phyloP scores from a whole-genome alignment of 768 basidiomycete species.

The Mycena alexandri region DNA sequence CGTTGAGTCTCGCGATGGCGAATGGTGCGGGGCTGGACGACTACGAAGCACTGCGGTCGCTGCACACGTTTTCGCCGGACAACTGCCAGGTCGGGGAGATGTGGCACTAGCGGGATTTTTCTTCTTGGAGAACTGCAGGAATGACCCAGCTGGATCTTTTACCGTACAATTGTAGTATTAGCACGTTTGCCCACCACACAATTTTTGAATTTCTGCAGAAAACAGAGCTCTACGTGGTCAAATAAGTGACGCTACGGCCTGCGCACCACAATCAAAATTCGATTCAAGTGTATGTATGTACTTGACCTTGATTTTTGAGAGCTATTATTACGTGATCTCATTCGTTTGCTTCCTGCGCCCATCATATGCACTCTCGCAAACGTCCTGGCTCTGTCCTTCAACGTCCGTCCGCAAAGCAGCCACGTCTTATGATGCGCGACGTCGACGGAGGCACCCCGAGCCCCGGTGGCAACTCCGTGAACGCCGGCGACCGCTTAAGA shows the following conservation, averaged over 20 bases:
- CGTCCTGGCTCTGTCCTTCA: conserved; percentile 14
- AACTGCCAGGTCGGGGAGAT: conserved; percentile 68
- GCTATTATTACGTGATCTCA: conserved; percentile 5
- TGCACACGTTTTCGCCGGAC: conserved; percentile 52
- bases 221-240: too few species aligned
- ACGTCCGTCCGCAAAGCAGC: conserved; percentile 28
- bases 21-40: conserved; percentile 74
- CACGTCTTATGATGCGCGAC: conserved; percentile 26
- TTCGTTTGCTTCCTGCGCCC: neutral
- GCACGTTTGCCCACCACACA: neutral
- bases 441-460: conserved; percentile 23
- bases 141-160: conserved; percentile 16
- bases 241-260: too few species aligned
- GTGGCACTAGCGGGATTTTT: conserved; percentile 57
- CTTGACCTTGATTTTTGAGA: too few species aligned
- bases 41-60: conserved; percentile 61
- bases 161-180: neutral
- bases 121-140: conserved; percentile 15
- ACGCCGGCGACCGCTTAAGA: conserved; percentile 21
- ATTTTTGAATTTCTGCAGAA: too few species aligned
- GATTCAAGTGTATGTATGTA: too few species aligned
- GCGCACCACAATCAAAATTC: too few species aligned
- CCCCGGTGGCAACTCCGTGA: conserved; percentile 23
- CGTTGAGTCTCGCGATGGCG: conserved; percentile 70
- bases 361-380: conserved; percentile 29